These are phyloP conservation scores for Effrenium voratum DNA, from an alignment of 73 alveolate genomes.

Conservation along the genomic window DNA sequence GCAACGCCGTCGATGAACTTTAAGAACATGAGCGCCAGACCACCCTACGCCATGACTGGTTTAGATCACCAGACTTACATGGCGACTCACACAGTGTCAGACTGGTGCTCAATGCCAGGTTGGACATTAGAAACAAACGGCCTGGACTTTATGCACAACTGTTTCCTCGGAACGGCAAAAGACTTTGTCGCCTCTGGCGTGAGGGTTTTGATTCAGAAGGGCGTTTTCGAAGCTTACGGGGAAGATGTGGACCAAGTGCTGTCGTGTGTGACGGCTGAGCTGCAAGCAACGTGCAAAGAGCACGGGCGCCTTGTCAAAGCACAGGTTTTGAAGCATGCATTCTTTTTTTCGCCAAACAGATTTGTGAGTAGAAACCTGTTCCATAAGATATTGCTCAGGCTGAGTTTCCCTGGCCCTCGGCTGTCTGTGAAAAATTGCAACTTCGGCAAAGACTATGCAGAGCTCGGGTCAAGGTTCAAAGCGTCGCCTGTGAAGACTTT, in stretches of 20 bases:
- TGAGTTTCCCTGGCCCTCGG: too few species aligned
- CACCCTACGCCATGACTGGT: not conserved
- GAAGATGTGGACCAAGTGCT: not conserved
- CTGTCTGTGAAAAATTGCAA: too few species aligned
- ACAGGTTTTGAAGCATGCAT: not conserved
- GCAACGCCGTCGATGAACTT: not conserved
- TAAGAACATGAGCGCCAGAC: not conserved
- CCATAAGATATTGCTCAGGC: not conserved
- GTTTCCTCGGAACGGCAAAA: not conserved
- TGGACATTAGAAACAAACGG: not conserved
- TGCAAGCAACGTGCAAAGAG: not conserved
- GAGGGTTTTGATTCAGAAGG: not conserved
- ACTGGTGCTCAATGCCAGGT: not conserved
- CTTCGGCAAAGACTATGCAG: not conserved
- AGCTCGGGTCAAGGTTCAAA: not conserved
- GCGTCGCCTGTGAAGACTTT: not conserved
- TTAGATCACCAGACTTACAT: not conserved
- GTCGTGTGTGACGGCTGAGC: not conserved
- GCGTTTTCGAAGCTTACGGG: not conserved
- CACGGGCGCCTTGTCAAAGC: not conserved
- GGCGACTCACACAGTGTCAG: not conserved
- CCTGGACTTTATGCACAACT: slow-evolving; percentile 12
- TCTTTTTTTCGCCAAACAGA: not conserved
- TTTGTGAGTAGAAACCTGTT: not conserved
- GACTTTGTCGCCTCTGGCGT: not conserved